Evolutionary conservation across 1,139 yeast species (phyloP).

Genomic region (Geotrichum australiense): DNA sequence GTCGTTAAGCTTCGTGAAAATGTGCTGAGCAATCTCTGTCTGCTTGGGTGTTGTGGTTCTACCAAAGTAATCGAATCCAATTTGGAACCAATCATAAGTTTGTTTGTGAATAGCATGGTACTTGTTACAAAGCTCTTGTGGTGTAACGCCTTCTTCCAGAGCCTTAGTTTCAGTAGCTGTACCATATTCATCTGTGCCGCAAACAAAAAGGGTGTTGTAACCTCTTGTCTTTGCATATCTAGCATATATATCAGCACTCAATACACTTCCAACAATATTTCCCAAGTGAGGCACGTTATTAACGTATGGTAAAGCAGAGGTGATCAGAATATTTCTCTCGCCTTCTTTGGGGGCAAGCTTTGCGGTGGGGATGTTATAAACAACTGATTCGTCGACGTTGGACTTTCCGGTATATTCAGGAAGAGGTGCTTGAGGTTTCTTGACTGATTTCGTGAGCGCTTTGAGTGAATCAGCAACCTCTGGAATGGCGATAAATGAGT

Average conservation of each 20-base stretch:
- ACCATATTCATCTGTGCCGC: slow-evolving; percentile 99
- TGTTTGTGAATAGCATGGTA: slow-evolving; percentile 80
- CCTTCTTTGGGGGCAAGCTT: slow-evolving; percentile 50
- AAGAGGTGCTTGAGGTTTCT: slow-evolving; percentile 24
- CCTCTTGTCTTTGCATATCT: slow-evolving; percentile 87
- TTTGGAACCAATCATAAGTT: slow-evolving; percentile 94
- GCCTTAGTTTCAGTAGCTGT: slow-evolving; percentile 99
- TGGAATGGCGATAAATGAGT: slow-evolving; percentile 18
- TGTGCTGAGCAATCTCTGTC: slow-evolving; percentile 93
- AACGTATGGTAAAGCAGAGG: slow-evolving; percentile 96
- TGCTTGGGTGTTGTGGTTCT: slow-evolving; percentile 90
- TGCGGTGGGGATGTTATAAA: slow-evolving; percentile 24
- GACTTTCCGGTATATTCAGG: slow-evolving; percentile 53
- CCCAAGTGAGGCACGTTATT: slow-evolving; percentile 98
- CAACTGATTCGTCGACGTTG: slow-evolving; percentile 34
- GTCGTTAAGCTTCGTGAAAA: slow-evolving; percentile 64
- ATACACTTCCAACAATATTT: slow-evolving; percentile 89
- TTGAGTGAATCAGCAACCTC: slow-evolving; percentile 21
- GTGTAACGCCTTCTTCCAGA: slow-evolving; percentile 83
- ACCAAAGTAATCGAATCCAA: slow-evolving; percentile 91
- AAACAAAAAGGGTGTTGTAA: slow-evolving; percentile 74
- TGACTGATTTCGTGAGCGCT: slow-evolving; percentile 9
- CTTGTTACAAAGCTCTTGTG: slow-evolving; percentile 82
- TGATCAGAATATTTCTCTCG: slow-evolving; percentile 75
- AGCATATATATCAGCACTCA: slow-evolving; percentile 90